A percentile compares a stretch with the other conserved stretches of the same genome.
These are phyloP conservation scores for Fraxinus platypoda DNA, from an alignment of 305 asterid genomes.

Conservation along the genomic window DNA sequence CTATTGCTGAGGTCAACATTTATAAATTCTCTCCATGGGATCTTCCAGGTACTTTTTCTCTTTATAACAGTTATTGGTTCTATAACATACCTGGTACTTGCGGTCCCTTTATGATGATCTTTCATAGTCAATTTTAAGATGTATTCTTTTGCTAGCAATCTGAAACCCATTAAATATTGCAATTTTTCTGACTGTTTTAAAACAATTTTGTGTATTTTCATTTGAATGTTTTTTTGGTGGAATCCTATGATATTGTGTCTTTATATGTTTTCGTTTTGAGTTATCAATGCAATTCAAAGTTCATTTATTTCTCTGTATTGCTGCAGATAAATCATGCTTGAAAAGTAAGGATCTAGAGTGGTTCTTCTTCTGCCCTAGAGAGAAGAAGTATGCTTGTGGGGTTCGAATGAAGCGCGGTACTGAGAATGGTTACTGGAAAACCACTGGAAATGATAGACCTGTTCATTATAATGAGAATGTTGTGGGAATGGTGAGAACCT, in stretches of 20 bases:
- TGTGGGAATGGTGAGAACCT: slow-evolving; percentile 71
- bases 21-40: slow-evolving; percentile 75
- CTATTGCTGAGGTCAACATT: slow-evolving; percentile 75
- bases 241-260: background rate
- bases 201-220: background rate
- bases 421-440: slow-evolving; percentile 83
- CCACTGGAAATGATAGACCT: slow-evolving; percentile 73
- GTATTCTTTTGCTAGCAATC: background rate
- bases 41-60: slow-evolving; percentile 65
- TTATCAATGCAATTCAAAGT: background rate
- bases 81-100: background rate
- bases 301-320: background rate
- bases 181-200: background rate
- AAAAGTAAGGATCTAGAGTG: slow-evolving; percentile 78
- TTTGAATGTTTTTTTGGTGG: background rate
- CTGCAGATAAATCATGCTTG: slow-evolving; percentile 66
- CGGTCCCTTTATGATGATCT: background rate
- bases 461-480: slow-evolving; percentile 29
- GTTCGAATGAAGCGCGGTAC: slow-evolving; percentile 75
- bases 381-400: slow-evolving; percentile 79
- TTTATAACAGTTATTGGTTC: background rate
- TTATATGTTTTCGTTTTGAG: background rate
- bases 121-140: background rate
- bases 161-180: background rate
- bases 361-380: slow-evolving; percentile 90